Evolutionary conservation across 768 basidiomycete genomes (phyloP).

Genomic region (Amanita inopinata): DNA sequence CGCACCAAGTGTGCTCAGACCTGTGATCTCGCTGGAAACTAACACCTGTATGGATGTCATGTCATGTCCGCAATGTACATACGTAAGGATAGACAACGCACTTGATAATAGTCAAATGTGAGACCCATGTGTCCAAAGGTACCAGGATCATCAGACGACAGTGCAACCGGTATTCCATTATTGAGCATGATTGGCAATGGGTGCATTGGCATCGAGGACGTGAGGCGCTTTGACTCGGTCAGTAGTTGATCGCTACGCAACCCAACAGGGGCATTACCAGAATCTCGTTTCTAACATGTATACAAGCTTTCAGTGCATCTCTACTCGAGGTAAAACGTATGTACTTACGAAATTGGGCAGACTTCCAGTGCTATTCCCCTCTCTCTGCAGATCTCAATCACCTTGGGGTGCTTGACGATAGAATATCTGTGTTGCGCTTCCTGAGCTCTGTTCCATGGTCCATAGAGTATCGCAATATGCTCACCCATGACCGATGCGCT

Average conservation of each 20-base stretch:
- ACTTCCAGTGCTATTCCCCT: slow-evolving; percentile 59
- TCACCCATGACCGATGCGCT: slow-evolving; percentile 76
- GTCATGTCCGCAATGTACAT: no score
- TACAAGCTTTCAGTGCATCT: neutral
- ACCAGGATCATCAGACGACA: slow-evolving; percentile 70
- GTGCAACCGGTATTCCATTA: slow-evolving; percentile 60
- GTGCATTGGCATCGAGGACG: slow-evolving; percentile 75
- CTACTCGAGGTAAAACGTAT: slow-evolving; percentile 6
- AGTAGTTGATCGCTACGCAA: neutral
- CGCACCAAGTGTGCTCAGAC: slow-evolving; percentile 49
- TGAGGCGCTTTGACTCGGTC: slow-evolving; percentile 41
- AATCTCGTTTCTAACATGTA: slow-evolving; percentile 52
- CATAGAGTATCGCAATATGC: neutral
- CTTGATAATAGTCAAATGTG: slow-evolving; percentile 74
- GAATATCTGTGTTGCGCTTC: slow-evolving; percentile 40
- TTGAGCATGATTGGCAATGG: slow-evolving; percentile 65
- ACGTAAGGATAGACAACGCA: no score
- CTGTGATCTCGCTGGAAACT: slow-evolving; percentile 52
- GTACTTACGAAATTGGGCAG: slow-evolving; percentile 76
- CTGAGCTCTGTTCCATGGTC: neutral
- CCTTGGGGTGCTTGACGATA: slow-evolving; percentile 64
- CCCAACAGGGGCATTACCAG: slow-evolving; percentile 31
- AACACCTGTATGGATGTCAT: neutral
- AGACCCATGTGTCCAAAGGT: slow-evolving; percentile 73
- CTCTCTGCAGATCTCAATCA: slow-evolving; percentile 59